Conservation (phyloP, 2,329 filamentous ascomycete species). For the Lachnellula suecica region DNA sequence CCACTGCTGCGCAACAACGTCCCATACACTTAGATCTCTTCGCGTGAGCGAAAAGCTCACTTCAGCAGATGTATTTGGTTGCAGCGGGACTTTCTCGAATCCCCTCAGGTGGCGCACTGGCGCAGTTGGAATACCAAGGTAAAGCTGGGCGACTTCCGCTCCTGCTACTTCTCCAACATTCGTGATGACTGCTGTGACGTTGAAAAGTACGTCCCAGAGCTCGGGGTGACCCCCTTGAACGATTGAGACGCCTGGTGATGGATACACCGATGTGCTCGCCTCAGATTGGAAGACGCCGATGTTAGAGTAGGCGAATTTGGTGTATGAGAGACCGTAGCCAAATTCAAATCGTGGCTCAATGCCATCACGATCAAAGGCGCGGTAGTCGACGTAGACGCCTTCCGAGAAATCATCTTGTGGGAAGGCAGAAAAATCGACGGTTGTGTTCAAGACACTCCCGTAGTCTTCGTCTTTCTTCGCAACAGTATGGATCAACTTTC, state of each 20-base stretch:
- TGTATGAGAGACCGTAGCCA: constrained; percentile 54
- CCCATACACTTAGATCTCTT: constrained; percentile 65
- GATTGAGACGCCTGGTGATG: constrained; percentile 54
- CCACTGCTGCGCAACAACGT: constrained; percentile 60
- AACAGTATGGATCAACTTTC: constrained; percentile 48
- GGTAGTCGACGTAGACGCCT: constrained; percentile 50
- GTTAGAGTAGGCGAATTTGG: constrained; percentile 49
- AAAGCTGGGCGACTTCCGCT: constrained; percentile 31
- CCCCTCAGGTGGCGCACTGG: constrained; percentile 53
- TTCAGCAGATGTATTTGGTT: constrained; percentile 32
- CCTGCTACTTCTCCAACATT: constrained; percentile 46
- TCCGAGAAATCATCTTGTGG: constrained; percentile 47
- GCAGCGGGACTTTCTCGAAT: constrained; percentile 56
- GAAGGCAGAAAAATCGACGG: constrained; percentile 51
- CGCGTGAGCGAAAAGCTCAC: constrained; percentile 54
- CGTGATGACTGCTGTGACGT: constrained; percentile 40
- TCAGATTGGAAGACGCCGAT: constrained; percentile 38
- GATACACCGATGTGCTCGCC: constrained; percentile 40
- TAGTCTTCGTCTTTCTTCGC: constrained; percentile 56
- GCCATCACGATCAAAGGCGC: constrained; percentile 42
- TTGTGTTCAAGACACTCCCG: constrained; percentile 44
- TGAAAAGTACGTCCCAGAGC: constrained; percentile 52
- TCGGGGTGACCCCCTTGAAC: constrained; percentile 48
- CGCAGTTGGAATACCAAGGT: constrained; percentile 16
- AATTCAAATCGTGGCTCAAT: constrained; percentile 38